Percentiles rank a stretch among this genome's conserved stretches.
Evolutionary conservation across 202 grass and related monocot species (phyloP).

Genomic region (Zoysia matrella): DNA sequence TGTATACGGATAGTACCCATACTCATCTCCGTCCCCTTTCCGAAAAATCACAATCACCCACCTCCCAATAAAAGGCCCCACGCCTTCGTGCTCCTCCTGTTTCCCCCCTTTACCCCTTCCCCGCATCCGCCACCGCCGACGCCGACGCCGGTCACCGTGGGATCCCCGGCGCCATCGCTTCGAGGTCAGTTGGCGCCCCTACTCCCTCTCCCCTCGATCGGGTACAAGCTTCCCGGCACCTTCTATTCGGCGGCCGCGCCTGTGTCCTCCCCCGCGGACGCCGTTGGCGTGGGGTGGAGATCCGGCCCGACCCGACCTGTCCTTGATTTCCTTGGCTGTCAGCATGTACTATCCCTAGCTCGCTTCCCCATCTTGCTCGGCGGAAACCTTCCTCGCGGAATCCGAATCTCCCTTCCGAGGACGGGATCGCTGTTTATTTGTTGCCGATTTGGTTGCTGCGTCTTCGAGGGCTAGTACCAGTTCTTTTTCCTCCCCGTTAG

Average conservation of each 20-base stretch:
- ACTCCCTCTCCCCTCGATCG: not conserved
- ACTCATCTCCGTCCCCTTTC: not conserved
- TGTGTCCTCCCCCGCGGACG: too few relatives aligned
- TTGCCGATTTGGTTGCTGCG: too few relatives aligned
- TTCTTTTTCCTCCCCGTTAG: not conserved
- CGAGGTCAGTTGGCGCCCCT: slow-evolving; percentile 23
- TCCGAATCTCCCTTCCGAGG: too few relatives aligned
- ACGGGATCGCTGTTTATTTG: too few relatives aligned
- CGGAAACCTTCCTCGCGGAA: too few relatives aligned
- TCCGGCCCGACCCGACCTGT: too few relatives aligned
- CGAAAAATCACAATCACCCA: slow-evolving; percentile 38
- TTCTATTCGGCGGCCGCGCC: too few relatives aligned
- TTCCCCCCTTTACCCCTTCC: not conserved
- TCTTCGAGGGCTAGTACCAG: not conserved
- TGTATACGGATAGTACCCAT: too few relatives aligned
- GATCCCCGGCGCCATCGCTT: slow-evolving; percentile 24
- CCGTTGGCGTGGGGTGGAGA: too few relatives aligned
- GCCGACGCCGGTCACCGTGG: slow-evolving; percentile 13
- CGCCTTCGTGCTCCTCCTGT: slow-evolving; percentile 38
- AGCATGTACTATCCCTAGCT: too few relatives aligned
- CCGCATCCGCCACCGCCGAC: slow-evolving; percentile 15
- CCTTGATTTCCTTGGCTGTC: too few relatives aligned
- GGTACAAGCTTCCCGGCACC: not conserved
- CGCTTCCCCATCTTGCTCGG: too few relatives aligned
- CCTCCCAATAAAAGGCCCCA: slow-evolving; percentile 38